These are phyloP conservation scores for Liriodendron chinense DNA, from an alignment of 164 flowering plant genomes.

Conservation along the genomic window DNA sequence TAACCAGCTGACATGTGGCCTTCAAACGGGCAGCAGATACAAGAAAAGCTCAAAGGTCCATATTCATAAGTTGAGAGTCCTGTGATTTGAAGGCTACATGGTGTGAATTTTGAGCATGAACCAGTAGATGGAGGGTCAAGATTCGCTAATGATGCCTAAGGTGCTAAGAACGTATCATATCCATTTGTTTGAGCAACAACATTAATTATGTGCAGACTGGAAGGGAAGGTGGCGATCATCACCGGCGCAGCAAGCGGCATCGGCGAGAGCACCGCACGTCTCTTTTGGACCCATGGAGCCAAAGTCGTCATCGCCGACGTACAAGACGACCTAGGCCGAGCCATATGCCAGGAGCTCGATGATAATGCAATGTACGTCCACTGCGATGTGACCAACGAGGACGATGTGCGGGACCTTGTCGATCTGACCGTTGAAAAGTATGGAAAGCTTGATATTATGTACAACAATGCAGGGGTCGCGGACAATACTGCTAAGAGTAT, in stretches of 20 bases:
- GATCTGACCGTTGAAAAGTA: slow-evolving; percentile 13
- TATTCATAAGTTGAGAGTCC: too few relatives aligned
- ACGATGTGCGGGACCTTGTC: slow-evolving; percentile 10
- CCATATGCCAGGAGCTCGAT: slow-evolving; percentile 6
- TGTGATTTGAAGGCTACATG: too few relatives aligned
- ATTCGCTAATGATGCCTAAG: too few relatives aligned
- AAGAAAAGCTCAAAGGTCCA: too few relatives aligned
- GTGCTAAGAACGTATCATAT: too few relatives aligned
- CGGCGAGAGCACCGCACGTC: slow-evolving; percentile 37
- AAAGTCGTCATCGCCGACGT: slow-evolving; percentile 51
- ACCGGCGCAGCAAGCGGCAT: slow-evolving; percentile 64
- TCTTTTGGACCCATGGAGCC: slow-evolving; percentile 48
- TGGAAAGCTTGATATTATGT: slow-evolving; percentile 32
- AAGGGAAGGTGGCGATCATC: slow-evolving; percentile 53
- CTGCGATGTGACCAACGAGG: slow-evolving; percentile 19
- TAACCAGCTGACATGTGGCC: too few relatives aligned
- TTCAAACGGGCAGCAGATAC: too few relatives aligned
- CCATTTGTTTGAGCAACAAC: too few relatives aligned
- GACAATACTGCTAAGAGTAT: background rate
- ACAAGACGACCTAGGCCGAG: slow-evolving; percentile 31
- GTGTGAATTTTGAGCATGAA: too few relatives aligned
- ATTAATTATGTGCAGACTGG: slow-evolving; percentile 25
- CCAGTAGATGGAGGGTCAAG: too few relatives aligned
- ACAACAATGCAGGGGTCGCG: slow-evolving; percentile 28
- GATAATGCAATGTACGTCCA: slow-evolving; percentile 12